These are phyloP conservation scores for Cordyceps cateniannulata DNA, from an alignment of 2,329 filamentous ascomycete species.

Conservation along the genomic window DNA sequence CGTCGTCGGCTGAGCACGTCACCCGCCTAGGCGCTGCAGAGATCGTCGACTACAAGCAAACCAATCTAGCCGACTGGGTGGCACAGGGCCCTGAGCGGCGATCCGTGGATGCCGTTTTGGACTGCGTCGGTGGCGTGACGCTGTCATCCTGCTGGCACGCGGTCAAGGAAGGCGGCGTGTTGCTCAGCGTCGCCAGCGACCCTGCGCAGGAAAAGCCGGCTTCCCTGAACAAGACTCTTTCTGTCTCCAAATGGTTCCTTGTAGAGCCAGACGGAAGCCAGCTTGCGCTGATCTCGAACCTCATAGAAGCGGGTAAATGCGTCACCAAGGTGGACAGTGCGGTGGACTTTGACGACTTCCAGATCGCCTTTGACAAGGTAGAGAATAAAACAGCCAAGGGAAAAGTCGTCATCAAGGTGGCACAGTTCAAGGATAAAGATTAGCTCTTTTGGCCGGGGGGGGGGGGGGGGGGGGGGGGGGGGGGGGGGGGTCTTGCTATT, in stretches of 20 bases:
- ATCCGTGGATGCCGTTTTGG: constrained; percentile 29
- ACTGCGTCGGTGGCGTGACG: constrained; percentile 30
- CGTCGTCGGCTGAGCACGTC: constrained; percentile 26
- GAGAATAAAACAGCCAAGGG: constrained; percentile 29
- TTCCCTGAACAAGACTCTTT: constrained; percentile 22
- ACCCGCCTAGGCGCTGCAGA: constrained; percentile 29
- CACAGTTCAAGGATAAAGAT: neutral
- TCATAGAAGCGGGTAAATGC: constrained; percentile 27
- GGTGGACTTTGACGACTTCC: constrained; percentile 31
- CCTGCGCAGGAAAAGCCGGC: constrained; percentile 26
- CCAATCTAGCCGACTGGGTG: constrained; percentile 26
- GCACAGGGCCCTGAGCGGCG: constrained; percentile 19
- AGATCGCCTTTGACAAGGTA: constrained; percentile 31
- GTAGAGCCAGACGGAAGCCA: constrained; percentile 31
- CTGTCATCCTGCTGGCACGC: constrained; percentile 28
- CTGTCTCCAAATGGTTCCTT: constrained; percentile 29
- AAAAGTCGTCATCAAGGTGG: constrained; percentile 33
- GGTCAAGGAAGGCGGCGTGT: constrained; percentile 26
- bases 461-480: no score
- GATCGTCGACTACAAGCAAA: constrained; percentile 29
- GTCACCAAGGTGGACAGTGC: constrained; percentile 32
- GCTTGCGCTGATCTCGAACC: constrained; percentile 25
- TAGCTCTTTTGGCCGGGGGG: no score
- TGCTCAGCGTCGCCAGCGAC: constrained; percentile 27
- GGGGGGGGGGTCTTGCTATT: no score